These are phyloP conservation scores for Ophiocordyceps robertsii DNA, from an alignment of 2,329 filamentous ascomycete genomes.

Conservation along the genomic window DNA sequence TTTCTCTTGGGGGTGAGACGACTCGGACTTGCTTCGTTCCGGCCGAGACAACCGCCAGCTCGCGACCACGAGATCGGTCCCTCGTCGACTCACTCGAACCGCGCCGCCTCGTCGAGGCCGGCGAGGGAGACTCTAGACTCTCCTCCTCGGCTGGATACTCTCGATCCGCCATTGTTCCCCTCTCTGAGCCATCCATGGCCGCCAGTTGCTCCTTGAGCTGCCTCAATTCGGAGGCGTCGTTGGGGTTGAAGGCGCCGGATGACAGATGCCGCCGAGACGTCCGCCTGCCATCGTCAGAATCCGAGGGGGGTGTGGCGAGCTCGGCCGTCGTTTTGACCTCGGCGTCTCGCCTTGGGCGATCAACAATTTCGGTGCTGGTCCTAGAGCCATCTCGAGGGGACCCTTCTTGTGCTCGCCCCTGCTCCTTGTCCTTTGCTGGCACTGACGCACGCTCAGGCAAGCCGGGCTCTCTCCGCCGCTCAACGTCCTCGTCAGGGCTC, in stretches of 20 bases:
- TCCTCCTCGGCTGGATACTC: background rate
- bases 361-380: conserved; percentile 7
- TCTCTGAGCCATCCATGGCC: conserved; percentile 19
- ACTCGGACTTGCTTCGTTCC: conserved; percentile 46
- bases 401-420: conserved; percentile 7
- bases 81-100: conserved; percentile 5
- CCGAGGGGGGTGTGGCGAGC: conserved; percentile 18
- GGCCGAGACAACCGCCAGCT: conserved; percentile 15
- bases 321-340: conserved; percentile 25
- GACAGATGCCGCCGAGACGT: conserved; percentile 22
- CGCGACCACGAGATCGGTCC: conserved; percentile 28
- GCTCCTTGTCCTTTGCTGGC: conserved; percentile 4
- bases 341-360: conserved; percentile 22
- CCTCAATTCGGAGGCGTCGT: conserved; percentile 34
- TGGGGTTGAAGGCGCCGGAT: conserved; percentile 36
- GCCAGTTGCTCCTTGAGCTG: conserved; percentile 37
- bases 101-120: conserved; percentile 7
- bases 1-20: conserved; percentile 56
- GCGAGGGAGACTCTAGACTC: conserved; percentile 5
- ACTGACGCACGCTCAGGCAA: conserved; percentile 7
- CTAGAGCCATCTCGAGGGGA: conserved; percentile 3
- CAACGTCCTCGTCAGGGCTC: conserved; percentile 17
- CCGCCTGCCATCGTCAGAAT: conserved; percentile 27
- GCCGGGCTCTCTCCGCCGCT: conserved; percentile 9
- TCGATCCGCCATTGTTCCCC: conserved; percentile 5